Conservation (phyloP, 106 monocot genomes). For the Dendrobium nobile region DNA sequence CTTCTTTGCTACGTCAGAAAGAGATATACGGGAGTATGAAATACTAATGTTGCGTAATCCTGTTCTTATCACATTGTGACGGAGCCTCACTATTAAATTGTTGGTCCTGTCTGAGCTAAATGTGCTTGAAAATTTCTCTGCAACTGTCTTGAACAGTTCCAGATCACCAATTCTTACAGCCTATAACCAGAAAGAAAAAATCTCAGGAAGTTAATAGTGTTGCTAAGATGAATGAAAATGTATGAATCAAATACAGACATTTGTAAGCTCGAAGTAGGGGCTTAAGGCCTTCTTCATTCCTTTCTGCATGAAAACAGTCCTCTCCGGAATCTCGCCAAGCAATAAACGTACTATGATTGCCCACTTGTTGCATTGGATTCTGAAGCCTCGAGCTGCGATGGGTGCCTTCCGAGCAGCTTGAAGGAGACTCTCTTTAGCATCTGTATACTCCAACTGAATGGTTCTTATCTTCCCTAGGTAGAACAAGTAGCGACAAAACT, state of each 20-base stretch:
- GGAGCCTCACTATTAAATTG: slow-evolving; percentile 85
- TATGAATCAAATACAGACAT: slow-evolving; percentile 30
- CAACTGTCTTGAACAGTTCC: slow-evolving; percentile 69
- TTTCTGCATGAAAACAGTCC: slow-evolving; percentile 98
- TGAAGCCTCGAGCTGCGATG: slow-evolving; percentile 68
- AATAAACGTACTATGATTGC: slow-evolving; percentile 83
- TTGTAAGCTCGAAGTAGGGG: slow-evolving; percentile 97
- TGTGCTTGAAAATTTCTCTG: slow-evolving; percentile 66
- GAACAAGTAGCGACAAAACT: slow-evolving; percentile 94
- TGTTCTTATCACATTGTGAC: slow-evolving; percentile 94
- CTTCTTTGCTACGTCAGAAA: slow-evolving; percentile 72
- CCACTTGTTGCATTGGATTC: slow-evolving; percentile 97
- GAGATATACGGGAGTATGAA: slow-evolving; percentile 83
- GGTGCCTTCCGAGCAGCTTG: slow-evolving; percentile 97
- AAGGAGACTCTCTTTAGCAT: slow-evolving; percentile 90
- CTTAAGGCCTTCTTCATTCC: slow-evolving; percentile 88
- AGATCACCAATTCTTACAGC: slow-evolving; percentile 94
- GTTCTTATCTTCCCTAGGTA: slow-evolving; percentile 96
- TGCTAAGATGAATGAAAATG: background rate
- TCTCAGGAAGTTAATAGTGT: background rate
- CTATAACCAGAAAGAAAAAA: slow-evolving; percentile 13
- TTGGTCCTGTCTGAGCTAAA: slow-evolving; percentile 67
- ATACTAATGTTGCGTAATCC: slow-evolving; percentile 96
- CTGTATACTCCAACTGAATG: slow-evolving; percentile 96
- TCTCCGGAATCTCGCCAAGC: slow-evolving; percentile 91